These are phyloP conservation scores for Hypoxylon sp. DNA, from an alignment of 2,329 filamentous ascomycete species.

Conservation along the genomic window DNA sequence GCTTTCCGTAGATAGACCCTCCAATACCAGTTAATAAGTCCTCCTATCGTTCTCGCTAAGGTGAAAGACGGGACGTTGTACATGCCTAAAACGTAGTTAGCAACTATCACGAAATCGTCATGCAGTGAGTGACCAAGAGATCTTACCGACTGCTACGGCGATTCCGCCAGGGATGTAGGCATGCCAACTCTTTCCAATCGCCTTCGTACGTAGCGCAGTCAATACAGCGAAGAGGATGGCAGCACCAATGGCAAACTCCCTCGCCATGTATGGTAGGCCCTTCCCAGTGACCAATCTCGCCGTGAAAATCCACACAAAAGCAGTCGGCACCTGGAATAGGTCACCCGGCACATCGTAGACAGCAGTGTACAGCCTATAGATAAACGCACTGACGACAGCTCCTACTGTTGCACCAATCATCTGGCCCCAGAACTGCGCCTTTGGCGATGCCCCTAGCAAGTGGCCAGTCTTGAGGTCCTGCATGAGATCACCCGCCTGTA, in stretches of 20 bases:
- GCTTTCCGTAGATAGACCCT: slow-evolving; percentile 61
- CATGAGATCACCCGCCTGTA: slow-evolving; percentile 96
- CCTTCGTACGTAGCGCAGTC: slow-evolving; percentile 76
- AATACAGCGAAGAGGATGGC: slow-evolving; percentile 77
- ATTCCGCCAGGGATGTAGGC: slow-evolving; percentile 89
- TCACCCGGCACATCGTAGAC: slow-evolving; percentile 91
- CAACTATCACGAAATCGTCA: slow-evolving; percentile 3
- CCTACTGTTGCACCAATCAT: slow-evolving; percentile 90
- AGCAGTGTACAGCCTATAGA: slow-evolving; percentile 87
- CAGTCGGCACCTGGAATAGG: slow-evolving; percentile 93
- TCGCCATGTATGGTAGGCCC: slow-evolving; percentile 85
- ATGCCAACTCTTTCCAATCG: slow-evolving; percentile 71
- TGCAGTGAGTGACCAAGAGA: background rate
- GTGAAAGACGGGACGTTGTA: slow-evolving; percentile 99
- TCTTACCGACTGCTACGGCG: slow-evolving; percentile 88
- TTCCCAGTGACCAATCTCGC: slow-evolving; percentile 91
- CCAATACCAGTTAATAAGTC: slow-evolving; percentile 82
- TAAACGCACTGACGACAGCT: slow-evolving; percentile 84
- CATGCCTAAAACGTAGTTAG: slow-evolving; percentile 71
- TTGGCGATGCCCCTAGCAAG: slow-evolving; percentile 88
- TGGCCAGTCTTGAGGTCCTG: slow-evolving; percentile 98
- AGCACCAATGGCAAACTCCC: slow-evolving; percentile 81
- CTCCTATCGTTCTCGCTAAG: slow-evolving; percentile 85
- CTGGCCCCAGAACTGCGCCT: slow-evolving; percentile 96
- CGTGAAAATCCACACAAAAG: slow-evolving; percentile 97